Evolutionary conservation across 192 early-diverging fungal genomes (phyloP), one percentile per base, ranked within the genome.

Genomic region (Phlyctochytrium bullatum): DNA sequence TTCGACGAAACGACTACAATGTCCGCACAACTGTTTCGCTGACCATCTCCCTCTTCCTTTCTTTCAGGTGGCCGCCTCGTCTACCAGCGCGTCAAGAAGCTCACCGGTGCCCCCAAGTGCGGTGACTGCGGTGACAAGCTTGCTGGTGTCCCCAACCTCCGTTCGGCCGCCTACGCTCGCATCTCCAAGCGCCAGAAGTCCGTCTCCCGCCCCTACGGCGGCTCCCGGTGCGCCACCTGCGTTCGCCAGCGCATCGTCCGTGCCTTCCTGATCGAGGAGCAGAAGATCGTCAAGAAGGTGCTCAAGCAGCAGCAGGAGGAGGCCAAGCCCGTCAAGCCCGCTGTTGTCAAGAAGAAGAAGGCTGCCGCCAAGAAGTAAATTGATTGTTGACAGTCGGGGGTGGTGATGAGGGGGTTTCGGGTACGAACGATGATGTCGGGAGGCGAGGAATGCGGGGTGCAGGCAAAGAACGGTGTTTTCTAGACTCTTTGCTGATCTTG

Each of bases 231-330:
- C 83, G 87, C 83, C 72, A 78, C 80, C 77, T 97, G 97, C 84
- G 91, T 92, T 14, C 83, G 90, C 68, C 76, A 82, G 82, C 86
- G 96, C 73, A 96, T 98, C 81, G 91, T 98, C 64, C 93, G 96
- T 71, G 93, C 96, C 69, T 98, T 98, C 89, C 87, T 98, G 78
- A 93, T 98, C 72, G 96, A 98, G 86, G 96, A 98, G 88, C 96
- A 98, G 89, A 98, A 98, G 93, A 97, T 98, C 73, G 95, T 98
- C 83, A 98, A 98, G 93, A 93, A 91, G 84, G 93, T 98, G 68
- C 87, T 97, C 80, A 98, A 97, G 91, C 67, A 87, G 31, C 82
- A 84, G 72, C 64, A 67, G 56, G 76, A 62, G 30, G 78, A 77
- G 63, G 71, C 73, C 61, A 79, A 83, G 73, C 72, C 75, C 60